Percentiles rank a stretch among this genome's conserved stretches.
Evolutionary conservation across 2,329 filamentous ascomycete genomes (phyloP).

Genomic region (Ascochyta clinopodiicola): DNA sequence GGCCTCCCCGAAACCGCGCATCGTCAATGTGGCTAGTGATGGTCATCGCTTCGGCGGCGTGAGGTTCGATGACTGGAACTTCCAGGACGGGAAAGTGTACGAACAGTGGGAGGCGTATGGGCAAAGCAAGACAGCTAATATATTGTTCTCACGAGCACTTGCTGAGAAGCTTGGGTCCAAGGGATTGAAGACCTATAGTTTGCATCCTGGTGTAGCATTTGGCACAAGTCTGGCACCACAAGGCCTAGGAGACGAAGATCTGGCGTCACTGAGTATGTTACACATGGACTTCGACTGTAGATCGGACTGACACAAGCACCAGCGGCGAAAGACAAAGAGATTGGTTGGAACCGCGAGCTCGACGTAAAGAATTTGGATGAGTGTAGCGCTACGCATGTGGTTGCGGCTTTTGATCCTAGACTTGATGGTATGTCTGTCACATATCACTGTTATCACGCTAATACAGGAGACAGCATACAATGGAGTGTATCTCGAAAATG

Average conservation of each 20-base stretch:
- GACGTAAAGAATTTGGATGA: constrained; percentile 36
- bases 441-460: not conserved
- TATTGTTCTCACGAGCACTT: constrained; percentile 41
- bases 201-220: constrained; percentile 40
- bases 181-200: constrained; percentile 35
- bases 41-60: constrained; percentile 50
- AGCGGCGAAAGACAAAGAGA: constrained; percentile 25
- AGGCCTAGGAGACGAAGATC: constrained; percentile 29
- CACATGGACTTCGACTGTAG: not conserved
- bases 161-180: constrained; percentile 29
- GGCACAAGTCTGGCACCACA: constrained; percentile 30
- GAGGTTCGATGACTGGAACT: constrained; percentile 54
- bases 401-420: constrained; percentile 39
- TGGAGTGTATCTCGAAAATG: constrained; percentile 38
- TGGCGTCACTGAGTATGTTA: constrained; percentile 24
- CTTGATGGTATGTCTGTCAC: constrained; percentile 17
- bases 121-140: constrained; percentile 61
- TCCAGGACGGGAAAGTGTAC: constrained; percentile 51
- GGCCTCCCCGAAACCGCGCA: constrained; percentile 38
- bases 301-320: not conserved
- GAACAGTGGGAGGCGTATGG: constrained; percentile 56
- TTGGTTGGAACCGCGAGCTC: constrained; percentile 31
- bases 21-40: constrained; percentile 53
- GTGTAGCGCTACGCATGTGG: constrained; percentile 40
- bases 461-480: constrained; percentile 18